These are phyloP conservation scores for Aspergillus arachidicola DNA, from an alignment of 2,329 filamentous ascomycete genomes.

Conservation along the genomic window DNA sequence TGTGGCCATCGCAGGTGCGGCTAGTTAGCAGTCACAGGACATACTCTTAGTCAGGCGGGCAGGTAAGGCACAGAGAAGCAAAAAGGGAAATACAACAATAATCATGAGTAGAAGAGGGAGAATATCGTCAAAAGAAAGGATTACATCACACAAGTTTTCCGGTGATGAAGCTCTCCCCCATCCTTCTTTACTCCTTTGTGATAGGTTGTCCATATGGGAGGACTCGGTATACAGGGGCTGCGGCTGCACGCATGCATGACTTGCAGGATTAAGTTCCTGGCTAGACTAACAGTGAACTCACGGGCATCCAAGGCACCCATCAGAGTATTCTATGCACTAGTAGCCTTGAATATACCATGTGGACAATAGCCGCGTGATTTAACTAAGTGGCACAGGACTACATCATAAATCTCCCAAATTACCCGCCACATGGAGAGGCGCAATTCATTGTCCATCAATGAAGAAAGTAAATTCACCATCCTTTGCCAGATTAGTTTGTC, in stretches of 20 bases:
- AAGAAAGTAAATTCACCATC: no score
- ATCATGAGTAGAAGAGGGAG: constrained; percentile 9
- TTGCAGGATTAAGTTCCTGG: background rate
- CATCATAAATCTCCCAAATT: background rate
- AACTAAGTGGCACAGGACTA: constrained; percentile 5
- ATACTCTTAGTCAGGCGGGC: constrained; percentile 28
- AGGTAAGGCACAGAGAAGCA: background rate
- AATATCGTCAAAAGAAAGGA: constrained; percentile 13
- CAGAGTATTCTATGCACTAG: background rate
- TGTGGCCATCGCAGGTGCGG: constrained; percentile 8
- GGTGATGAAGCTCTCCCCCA: background rate
- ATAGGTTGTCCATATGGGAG: background rate
- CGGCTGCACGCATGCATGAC: background rate
- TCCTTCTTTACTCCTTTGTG: background rate
- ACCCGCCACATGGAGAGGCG: background rate
- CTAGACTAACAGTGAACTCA: background rate
- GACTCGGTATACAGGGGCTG: background rate
- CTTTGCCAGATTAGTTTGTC: no score
- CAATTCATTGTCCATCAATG: background rate
- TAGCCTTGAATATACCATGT: background rate
- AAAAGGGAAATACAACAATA: background rate
- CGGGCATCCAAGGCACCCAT: background rate
- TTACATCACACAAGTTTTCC: constrained; percentile 3
- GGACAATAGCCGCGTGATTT: background rate
- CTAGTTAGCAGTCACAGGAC: constrained; percentile 25